phyloP scores from a whole-genome alignment of 768 basidiomycete species.

The Gymnopilus junonius region DNA sequence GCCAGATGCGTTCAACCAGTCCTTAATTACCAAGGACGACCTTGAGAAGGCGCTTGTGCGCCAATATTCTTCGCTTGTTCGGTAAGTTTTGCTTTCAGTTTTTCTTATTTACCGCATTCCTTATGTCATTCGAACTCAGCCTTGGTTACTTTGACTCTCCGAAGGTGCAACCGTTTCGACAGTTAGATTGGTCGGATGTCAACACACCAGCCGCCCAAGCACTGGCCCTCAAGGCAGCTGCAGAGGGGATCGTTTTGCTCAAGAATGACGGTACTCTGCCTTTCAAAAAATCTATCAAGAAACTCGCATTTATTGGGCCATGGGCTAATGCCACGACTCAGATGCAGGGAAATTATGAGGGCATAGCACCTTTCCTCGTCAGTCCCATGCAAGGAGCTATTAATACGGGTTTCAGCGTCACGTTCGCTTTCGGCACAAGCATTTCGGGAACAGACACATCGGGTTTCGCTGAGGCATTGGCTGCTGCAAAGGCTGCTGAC shows the following conservation, averaged over 20 bases:
- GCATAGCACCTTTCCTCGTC: conserved; percentile 57
- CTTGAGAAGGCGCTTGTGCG: conserved; percentile 48
- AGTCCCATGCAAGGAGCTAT: conserved; percentile 55
- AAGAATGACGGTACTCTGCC: conserved; percentile 70
- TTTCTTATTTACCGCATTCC: neutral
- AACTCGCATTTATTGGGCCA: conserved; percentile 62
- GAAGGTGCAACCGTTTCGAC: conserved; percentile 52
- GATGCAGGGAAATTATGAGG: conserved; percentile 64
- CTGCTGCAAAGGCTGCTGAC: conserved; percentile 52
- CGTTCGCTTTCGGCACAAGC: conserved; percentile 46
- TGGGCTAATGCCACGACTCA: conserved; percentile 58
- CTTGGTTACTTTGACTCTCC: conserved; percentile 63
- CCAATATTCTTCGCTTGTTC: conserved; percentile 57
- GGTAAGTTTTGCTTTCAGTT: conserved; percentile 35
- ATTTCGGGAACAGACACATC: conserved; percentile 41
- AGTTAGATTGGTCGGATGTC: conserved; percentile 51
- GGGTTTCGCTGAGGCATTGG: conserved; percentile 56
- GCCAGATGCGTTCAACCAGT: conserved; percentile 50
- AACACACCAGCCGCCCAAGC: conserved; percentile 50
- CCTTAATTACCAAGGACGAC: conserved; percentile 47
- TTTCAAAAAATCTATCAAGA: conserved; percentile 46
- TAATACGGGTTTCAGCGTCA: conserved; percentile 49
- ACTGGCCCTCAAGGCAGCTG: conserved; percentile 54
- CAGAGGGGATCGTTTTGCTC: conserved; percentile 60
- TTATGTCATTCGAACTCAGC: conserved; percentile 33